Conservation (phyloP, 129 eudicot genomes). For the Pseudognaphalium luteoalbum region DNA sequence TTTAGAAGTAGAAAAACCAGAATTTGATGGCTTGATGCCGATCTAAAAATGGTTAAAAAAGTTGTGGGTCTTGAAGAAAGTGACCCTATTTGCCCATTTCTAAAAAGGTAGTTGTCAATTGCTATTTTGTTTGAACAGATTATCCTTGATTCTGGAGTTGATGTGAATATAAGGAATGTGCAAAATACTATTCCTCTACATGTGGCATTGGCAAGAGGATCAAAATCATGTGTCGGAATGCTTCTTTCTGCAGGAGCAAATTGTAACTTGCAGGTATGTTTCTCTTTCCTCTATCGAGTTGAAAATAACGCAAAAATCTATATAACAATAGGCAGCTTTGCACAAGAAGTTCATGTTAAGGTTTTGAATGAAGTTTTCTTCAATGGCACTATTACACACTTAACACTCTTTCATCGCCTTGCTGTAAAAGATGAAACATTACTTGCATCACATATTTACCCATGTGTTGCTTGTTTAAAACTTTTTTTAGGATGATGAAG, state of each 20-base stretch:
- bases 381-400: background rate
- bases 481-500: slow-evolving; percentile 89
- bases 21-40: background rate
- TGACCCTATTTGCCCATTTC: background rate
- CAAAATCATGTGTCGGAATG: slow-evolving; percentile 93
- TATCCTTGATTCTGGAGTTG: slow-evolving; percentile 93
- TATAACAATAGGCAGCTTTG: background rate
- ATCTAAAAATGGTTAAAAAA: background rate
- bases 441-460: background rate
- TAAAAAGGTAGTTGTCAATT: background rate
- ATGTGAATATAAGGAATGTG: slow-evolving; percentile 79
- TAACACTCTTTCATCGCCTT: background rate
- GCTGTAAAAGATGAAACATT: background rate
- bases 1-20: background rate
- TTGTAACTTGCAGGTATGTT: slow-evolving; percentile 78
- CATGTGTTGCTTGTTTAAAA: slow-evolving; percentile 6
- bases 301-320: background rate
- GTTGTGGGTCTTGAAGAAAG: background rate
- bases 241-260: slow-evolving; percentile 96
- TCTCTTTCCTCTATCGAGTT: background rate
- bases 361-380: background rate
- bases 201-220: slow-evolving; percentile 95
- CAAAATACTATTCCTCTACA: slow-evolving; percentile 95
- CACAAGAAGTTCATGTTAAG: background rate
- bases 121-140: slow-evolving; percentile 48